These are phyloP conservation scores for Cyclospora cayetanensis DNA, from an alignment of 169 alveolate species.

Conservation along the genomic window DNA sequence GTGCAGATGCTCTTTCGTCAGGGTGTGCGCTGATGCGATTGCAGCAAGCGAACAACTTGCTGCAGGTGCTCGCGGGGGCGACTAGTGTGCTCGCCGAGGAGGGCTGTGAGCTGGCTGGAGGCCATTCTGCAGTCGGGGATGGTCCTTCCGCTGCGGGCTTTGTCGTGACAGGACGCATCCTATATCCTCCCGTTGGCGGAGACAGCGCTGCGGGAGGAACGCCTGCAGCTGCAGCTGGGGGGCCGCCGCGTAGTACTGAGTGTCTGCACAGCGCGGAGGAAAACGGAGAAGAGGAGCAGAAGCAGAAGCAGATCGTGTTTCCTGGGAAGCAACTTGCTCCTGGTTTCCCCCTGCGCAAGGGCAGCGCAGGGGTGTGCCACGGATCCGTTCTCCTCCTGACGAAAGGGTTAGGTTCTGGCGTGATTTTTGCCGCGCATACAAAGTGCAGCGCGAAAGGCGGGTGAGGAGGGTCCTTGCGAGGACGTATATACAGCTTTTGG, in stretches of 20 bases:
- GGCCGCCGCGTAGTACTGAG: background rate
- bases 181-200: background rate
- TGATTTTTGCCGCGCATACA: constrained; percentile 41
- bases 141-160: constrained; percentile 52
- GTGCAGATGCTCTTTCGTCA: background rate
- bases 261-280: background rate
- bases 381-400: constrained; percentile 62
- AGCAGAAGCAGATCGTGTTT: background rate
- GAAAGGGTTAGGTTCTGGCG: constrained; percentile 65
- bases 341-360: constrained; percentile 20
- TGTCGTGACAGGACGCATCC: constrained; percentile 46
- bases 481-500: background rate
- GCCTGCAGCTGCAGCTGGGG: background rate
- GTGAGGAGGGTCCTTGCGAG: background rate
- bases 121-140: constrained; percentile 59
- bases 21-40: background rate
- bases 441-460: constrained; percentile 49
- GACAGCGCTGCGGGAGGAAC: background rate
- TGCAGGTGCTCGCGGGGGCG: constrained; percentile 61
- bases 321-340: background rate
- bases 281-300: background rate
- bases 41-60: constrained; percentile 58
- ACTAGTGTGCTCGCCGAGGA: constrained; percentile 26
- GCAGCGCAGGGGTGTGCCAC: constrained; percentile 18
- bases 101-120: constrained; percentile 64